Base-by-base conservation (phyloP, 345 rosid genomes). In the Acer yangbiense region DNA sequence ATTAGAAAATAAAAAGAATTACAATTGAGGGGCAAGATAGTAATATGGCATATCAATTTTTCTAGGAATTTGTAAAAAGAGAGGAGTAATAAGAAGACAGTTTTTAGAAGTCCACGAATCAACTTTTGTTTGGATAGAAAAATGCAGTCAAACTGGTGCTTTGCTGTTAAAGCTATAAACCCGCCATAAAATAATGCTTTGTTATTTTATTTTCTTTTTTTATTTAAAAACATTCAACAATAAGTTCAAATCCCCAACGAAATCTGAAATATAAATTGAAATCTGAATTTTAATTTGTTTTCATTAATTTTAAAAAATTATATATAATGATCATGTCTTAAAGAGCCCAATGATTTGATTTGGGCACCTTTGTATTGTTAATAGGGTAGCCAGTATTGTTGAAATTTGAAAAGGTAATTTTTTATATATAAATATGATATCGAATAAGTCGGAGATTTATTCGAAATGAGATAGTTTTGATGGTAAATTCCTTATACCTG, bases 111-210 rank as follows among this genome's bases (percentile, higher is more conserved):
- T 68, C 79, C 73, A 25, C 27, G 52, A 41, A 69, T 46, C 65
- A n/a, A 43, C 46, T 65, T 64, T 74, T 48, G 25, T 61, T 54
- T 62, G 39, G 29, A 69, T 68, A 10, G 57, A 57, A 43, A 75
- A 80, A 29, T 50, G 7, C 77, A 71, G 82, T 78, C 84, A 82
- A 82, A 82, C 62, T 23, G 63, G 48, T 74, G 84, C 69, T 69
- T 43, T 75, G 84, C 77, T 74, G 84, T 82, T 64, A 82, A 82
- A 82, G 81, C 78, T 46, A 69, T 10, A 78, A 73, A 21, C 46
- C 74, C 77, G 70, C 70, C 77, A 70, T 77, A 63, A 68, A 77
- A 77, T 62, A 77, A 65, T 76, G 68, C 69, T 52, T 77, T 69
- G 1, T 39, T 64, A n/a, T 61, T 72, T 20, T 70, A 16, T 39